Evolutionary conservation across 805 yeast genomes (phyloP).

Genomic region (Lipomyces anomalus): DNA sequence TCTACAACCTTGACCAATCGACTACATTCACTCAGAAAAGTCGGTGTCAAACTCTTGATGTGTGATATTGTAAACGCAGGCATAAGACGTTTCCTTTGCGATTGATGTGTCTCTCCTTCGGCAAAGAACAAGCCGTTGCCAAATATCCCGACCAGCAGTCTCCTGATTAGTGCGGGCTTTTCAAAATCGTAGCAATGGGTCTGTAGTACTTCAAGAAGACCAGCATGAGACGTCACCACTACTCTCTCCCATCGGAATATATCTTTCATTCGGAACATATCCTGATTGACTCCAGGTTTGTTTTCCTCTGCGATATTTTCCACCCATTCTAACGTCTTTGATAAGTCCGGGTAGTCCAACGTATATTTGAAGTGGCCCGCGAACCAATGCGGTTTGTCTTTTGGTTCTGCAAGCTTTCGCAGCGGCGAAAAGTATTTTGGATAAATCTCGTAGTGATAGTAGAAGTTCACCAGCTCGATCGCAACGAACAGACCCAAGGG

Average conservation of each 20-base stretch:
- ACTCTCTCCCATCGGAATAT: too few species aligned
- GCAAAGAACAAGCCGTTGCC: constrained; percentile 18
- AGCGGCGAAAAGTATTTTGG: constrained; percentile 15
- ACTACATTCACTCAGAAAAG: constrained; percentile 12
- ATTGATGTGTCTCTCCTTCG: constrained; percentile 16
- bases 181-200: constrained; percentile 7
- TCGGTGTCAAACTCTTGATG: constrained; percentile 13
- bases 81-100: constrained; percentile 8
- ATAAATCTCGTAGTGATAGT: constrained; percentile 12
- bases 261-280: too few species aligned
- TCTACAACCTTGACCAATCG: constrained; percentile 7
- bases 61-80: constrained; percentile 16
- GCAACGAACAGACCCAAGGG: too few species aligned
- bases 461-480: too few species aligned
- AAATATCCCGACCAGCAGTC: constrained; percentile 5
- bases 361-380: constrained; percentile 9
- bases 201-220: constrained; percentile 6
- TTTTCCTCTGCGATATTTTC: too few species aligned
- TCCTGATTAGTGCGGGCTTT: constrained; percentile 8
- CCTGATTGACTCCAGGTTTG: too few species aligned
- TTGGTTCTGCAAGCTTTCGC: constrained; percentile 11
- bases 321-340: constrained; percentile 3
- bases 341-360: constrained; percentile 2
- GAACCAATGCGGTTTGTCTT: constrained; percentile 3
- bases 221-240: constrained; percentile 10